Conservation (phyloP, 1,284 basidiomycete species). For the Porphyrellus sp. region DNA sequence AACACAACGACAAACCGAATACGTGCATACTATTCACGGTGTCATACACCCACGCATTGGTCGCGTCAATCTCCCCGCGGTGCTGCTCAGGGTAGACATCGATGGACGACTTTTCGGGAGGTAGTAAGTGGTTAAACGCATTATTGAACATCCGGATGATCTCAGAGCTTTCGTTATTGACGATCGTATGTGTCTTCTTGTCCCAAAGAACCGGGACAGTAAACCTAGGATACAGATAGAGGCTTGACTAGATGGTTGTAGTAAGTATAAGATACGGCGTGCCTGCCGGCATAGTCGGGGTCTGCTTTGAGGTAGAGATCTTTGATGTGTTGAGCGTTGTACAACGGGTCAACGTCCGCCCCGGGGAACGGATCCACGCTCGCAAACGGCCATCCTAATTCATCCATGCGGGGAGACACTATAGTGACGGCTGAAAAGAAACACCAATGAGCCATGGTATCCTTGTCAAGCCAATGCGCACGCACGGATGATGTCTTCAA, state of each 20-base stretch:
- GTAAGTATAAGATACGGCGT: not conserved
- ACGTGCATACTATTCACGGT: slow-evolving; percentile 66
- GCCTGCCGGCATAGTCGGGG: slow-evolving; percentile 67
- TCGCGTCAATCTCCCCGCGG: slow-evolving; percentile 75
- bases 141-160: slow-evolving; percentile 92
- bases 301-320: slow-evolving; percentile 87
- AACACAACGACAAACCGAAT: not conserved
- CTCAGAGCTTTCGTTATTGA: slow-evolving; percentile 93
- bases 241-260: not conserved
- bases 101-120: slow-evolving; percentile 60
- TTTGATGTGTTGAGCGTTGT: slow-evolving; percentile 68
- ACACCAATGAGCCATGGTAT: not conserved
- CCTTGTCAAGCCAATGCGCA: slow-evolving; percentile 2
- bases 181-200: slow-evolving; percentile 84
- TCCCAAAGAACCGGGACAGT: slow-evolving; percentile 95
- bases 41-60: slow-evolving; percentile 88
- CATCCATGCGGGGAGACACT: slow-evolving; percentile 86
- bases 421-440: slow-evolving; percentile 55
- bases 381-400: slow-evolving; percentile 87
- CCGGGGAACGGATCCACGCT: slow-evolving; percentile 66
- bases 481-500: slow-evolving; percentile 81
- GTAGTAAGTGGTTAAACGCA: slow-evolving; percentile 73
- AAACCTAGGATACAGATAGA: slow-evolving; percentile 64
- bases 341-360: slow-evolving; percentile 70
- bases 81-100: slow-evolving; percentile 78